Percentiles rank a stretch among this genome's conserved stretches.
phyloP scores from a whole-genome alignment of 345 rosid genomes.

The Citrus trifoliata region DNA sequence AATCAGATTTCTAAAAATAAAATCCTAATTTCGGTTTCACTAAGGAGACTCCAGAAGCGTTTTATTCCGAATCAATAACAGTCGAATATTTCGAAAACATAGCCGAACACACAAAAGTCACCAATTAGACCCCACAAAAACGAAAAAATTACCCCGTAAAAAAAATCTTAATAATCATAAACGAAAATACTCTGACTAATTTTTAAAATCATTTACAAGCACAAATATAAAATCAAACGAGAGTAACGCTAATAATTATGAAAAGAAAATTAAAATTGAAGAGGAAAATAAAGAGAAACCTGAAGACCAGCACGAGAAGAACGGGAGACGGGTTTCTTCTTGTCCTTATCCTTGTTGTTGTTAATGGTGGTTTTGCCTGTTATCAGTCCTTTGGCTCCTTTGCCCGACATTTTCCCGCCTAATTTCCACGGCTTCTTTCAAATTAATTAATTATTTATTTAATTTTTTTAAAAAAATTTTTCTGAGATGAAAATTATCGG shows the following conservation, averaged over 20 bases:
- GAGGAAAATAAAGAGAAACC: constrained; percentile 23
- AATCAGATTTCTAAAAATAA: no score
- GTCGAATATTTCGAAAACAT: background rate
- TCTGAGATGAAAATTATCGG: background rate
- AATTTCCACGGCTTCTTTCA: background rate
- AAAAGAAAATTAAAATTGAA: background rate
- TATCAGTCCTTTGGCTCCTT: constrained; percentile 77
- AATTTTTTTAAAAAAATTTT: no score
- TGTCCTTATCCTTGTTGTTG: constrained; percentile 50
- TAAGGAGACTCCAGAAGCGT: background rate
- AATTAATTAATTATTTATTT: background rate
- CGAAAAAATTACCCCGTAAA: background rate
- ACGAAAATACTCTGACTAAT: background rate
- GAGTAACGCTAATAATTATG: background rate
- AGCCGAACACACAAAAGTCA: background rate
- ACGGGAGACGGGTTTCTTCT: constrained; percentile 72
- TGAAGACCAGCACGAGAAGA: constrained; percentile 85
- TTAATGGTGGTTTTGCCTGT: constrained; percentile 56
- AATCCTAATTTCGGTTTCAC: no score
- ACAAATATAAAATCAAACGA: background rate
- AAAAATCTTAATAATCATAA: background rate
- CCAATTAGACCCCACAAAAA: background rate
- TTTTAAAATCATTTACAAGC: background rate
- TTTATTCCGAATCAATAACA: background rate
- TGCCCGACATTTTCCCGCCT: constrained; percentile 68